phyloP scores from a whole-genome alignment of 2,329 filamentous ascomycete species.

The Pyricularia grisea region DNA sequence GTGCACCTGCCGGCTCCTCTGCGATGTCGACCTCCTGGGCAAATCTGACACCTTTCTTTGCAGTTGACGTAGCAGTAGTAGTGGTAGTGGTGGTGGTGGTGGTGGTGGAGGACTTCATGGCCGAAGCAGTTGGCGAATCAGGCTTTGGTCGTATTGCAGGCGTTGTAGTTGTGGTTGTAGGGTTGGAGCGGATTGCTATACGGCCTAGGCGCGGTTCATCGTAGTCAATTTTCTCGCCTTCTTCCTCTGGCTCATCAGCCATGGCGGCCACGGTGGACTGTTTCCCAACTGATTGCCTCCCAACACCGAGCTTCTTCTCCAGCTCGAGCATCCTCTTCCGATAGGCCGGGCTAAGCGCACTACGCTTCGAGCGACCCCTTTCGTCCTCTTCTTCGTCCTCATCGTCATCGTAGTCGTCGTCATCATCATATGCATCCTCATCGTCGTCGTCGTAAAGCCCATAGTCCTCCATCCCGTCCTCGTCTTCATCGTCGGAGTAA shows the following conservation, averaged over 20 bases:
- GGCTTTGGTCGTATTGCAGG: background rate
- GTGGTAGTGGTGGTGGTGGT: conserved; percentile 9
- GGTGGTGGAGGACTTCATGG: conserved; percentile 7
- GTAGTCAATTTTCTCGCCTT: background rate
- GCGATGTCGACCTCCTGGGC: conserved; percentile 66
- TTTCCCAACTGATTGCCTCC: conserved; percentile 39
- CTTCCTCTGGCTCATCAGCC: background rate
- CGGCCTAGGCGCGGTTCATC: conserved; percentile 35
- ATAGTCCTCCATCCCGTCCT: conserved; percentile 46
- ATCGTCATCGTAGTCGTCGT: conserved; percentile 38
- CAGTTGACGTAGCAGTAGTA: conserved; percentile 8
- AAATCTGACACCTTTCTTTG: conserved; percentile 72
- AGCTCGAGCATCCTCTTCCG: conserved; percentile 76
- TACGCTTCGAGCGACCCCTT: conserved; percentile 62
- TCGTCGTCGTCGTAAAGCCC: conserved; percentile 44
- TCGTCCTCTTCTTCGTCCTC: conserved; percentile 57
- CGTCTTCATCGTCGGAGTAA: conserved; percentile 43
- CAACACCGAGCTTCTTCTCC: conserved; percentile 63
- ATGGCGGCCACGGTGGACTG: conserved; percentile 18
- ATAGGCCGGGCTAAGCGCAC: conserved; percentile 64
- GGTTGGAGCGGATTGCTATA: conserved; percentile 30
- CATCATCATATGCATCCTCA: conserved; percentile 31
- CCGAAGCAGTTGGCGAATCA: background rate
- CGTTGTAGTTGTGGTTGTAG: background rate
- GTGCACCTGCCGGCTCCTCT: conserved; percentile 16